These are phyloP conservation scores for Boletus patriciae DNA, from an alignment of 768 basidiomycete species.

Conservation along the genomic window DNA sequence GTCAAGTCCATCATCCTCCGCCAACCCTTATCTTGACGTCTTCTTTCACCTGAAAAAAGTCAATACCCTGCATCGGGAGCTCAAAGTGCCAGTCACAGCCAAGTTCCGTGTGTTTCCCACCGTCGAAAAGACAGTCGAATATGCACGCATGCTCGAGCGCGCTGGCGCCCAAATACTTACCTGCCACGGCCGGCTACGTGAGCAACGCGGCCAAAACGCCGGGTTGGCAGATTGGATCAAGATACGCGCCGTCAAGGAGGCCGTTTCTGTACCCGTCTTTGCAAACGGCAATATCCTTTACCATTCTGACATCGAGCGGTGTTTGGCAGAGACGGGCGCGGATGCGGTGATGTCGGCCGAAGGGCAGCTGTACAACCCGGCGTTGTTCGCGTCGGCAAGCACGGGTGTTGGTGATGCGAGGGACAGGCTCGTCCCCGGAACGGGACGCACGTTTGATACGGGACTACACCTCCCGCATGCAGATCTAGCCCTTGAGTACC, in stretches of 20 bases:
- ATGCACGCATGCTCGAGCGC: slow-evolving; percentile 92
- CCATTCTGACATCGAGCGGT: slow-evolving; percentile 76
- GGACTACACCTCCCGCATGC: slow-evolving; percentile 56
- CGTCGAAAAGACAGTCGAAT: slow-evolving; percentile 84
- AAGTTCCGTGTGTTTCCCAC: slow-evolving; percentile 93
- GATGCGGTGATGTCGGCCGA: slow-evolving; percentile 97
- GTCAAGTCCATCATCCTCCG: slow-evolving; percentile 21
- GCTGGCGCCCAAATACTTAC: slow-evolving; percentile 96
- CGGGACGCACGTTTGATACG: slow-evolving; percentile 32
- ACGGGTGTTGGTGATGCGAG: slow-evolving; percentile 16
- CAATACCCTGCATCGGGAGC: slow-evolving; percentile 78
- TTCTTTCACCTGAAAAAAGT: slow-evolving; percentile 47
- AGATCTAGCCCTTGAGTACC: slow-evolving; percentile 80
- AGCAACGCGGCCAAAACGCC: slow-evolving; percentile 85
- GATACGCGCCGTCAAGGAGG: slow-evolving; percentile 87
- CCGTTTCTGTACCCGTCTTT: slow-evolving; percentile 90
- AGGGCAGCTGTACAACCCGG: slow-evolving; percentile 90
- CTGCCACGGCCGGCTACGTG: slow-evolving; percentile 88
- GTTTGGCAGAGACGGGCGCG: slow-evolving; percentile 80
- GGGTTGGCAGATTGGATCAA: slow-evolving; percentile 89
- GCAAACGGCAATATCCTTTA: slow-evolving; percentile 96
- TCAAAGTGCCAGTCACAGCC: slow-evolving; percentile 91
- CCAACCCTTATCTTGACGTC: not conserved
- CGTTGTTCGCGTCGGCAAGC: slow-evolving; percentile 55
- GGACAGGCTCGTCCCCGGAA: not conserved